Evolutionary conservation across 2,329 filamentous ascomycete species (phyloP), one percentile per base, ranked within the genome.

Genomic region (Aspergillus nomiae): DNA sequence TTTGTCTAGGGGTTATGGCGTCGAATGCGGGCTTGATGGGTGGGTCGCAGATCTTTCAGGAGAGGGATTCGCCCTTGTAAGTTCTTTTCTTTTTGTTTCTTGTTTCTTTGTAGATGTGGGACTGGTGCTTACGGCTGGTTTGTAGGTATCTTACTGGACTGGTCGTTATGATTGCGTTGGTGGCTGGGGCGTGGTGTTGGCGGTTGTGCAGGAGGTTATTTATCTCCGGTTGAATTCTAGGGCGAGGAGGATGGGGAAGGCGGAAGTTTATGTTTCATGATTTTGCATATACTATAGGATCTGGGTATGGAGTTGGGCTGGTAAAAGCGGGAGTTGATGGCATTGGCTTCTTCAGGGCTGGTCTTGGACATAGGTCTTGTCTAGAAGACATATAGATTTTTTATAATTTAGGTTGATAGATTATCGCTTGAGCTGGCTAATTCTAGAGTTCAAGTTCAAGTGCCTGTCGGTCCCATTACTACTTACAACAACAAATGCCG

Each of bases 11-110:
- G 21, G 83, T 85, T 2, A 84, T 85, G 82, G 78, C 74, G n/a
- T 82, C 83, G 3, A 84, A 83, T 9, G 78, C 73, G 14, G 83
- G 83, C 0, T 63, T 85, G 59, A 84, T 85, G 82, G 80, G 79
- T 0, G 83, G 83, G 0, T 81, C 82, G 10, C 83, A 84, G 65
- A 84, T 84, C 43, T 85, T 84, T 59, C 77, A 78, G 1, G 69
- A 74, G 12, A 81, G 84, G 65, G 69, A 75, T 21, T 80, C 82
- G 3, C 79, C 81, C 71, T 78, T 73, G 26, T 64, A 56, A 30
- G 61, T 61, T 51, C 38, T n/a, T n/a, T 54, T 14, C 19, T 5
- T 48, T 26, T 4, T 48, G 10, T 24, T 19, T 2, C 21, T 16
- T 10, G 9, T 1, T n/a, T 41, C 16, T 41, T 19, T 41, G 10